phyloP scores from a whole-genome alignment of 2,329 filamentous ascomycete genomes.

The Stachybotrys chartarum region DNA sequence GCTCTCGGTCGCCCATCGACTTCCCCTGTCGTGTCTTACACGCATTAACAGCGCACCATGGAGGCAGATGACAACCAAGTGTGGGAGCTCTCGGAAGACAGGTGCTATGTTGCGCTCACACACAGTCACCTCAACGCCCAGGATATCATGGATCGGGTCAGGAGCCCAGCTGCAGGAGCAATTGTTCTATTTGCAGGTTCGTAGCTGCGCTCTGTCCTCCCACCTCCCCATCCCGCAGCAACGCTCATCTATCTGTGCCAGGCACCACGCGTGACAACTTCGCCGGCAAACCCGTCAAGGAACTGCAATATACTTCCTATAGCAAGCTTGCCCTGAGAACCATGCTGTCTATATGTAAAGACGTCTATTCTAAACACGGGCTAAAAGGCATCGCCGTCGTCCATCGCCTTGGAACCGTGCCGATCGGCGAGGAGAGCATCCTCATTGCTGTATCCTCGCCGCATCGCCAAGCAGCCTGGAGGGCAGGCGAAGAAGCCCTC shows the following conservation, averaged over 20 bases:
- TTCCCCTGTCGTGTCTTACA: too few species aligned
- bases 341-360: constrained; percentile 56
- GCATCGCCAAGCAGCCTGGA: constrained; percentile 81
- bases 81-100: constrained; percentile 35
- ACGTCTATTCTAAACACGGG: constrained; percentile 51
- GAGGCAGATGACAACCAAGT: background rate
- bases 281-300: constrained; percentile 60
- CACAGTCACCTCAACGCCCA: constrained; percentile 50
- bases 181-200: constrained; percentile 70
- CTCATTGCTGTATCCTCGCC: constrained; percentile 78
- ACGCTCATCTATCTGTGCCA: constrained; percentile 18
- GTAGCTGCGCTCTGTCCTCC: constrained; percentile 11
- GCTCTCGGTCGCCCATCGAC: too few species aligned
- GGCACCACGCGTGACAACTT: constrained; percentile 76
- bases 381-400: constrained; percentile 71
- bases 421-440: constrained; percentile 89
- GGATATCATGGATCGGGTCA: constrained; percentile 56
- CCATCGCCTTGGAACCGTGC: constrained; percentile 79
- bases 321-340: constrained; percentile 60
- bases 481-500: constrained; percentile 79
- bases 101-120: constrained; percentile 64
- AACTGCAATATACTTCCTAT: constrained; percentile 72
- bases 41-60: background rate
- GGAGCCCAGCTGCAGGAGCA: constrained; percentile 66
- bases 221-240: background rate